Conservation (phyloP, 176 grass and related monocot genomes). For the Bromus sterilis region DNA sequence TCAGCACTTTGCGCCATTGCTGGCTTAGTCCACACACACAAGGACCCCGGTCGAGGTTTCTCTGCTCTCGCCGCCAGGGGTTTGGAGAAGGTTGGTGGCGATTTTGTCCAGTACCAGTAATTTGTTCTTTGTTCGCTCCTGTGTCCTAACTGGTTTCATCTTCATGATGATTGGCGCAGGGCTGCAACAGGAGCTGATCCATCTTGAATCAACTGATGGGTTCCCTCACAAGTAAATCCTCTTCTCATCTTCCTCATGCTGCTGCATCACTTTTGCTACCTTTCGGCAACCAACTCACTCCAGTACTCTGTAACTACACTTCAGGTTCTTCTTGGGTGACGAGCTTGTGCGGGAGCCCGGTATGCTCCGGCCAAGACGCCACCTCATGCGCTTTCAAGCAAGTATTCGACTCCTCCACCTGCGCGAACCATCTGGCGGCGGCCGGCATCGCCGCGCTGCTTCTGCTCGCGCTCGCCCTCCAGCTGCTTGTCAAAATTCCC, state of each 20-base stretch:
- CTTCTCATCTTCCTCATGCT: not conserved
- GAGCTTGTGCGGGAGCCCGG: slow-evolving; percentile 19
- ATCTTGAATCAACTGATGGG: not conserved
- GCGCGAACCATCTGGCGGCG: slow-evolving; percentile 49
- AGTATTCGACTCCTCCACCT: slow-evolving; percentile 47
- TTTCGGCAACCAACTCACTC: not conserved
- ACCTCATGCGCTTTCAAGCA: slow-evolving; percentile 10
- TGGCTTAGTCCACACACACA: no score
- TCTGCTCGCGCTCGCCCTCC: not conserved
- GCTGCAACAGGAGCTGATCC: not conserved
- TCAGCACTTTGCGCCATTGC: no score
- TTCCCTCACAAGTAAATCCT: slow-evolving; percentile 16
- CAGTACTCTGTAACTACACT: not conserved
- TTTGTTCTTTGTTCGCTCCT: not conserved
- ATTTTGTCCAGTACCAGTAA: not conserved
- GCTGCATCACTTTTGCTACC: not conserved
- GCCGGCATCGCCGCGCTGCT: slow-evolving; percentile 2
- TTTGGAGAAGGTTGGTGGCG: no score
- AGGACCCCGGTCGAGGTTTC: no score
- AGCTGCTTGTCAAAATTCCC: slow-evolving; percentile 38
- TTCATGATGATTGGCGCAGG: not conserved
- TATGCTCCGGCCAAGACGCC: slow-evolving; percentile 23
- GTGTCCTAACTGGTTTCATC: not conserved
- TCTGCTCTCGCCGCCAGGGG: no score
- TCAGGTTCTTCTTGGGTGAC: slow-evolving; percentile 39